Conservation (phyloP, 768 basidiomycete genomes). For the Hypholoma fasciculare region DNA sequence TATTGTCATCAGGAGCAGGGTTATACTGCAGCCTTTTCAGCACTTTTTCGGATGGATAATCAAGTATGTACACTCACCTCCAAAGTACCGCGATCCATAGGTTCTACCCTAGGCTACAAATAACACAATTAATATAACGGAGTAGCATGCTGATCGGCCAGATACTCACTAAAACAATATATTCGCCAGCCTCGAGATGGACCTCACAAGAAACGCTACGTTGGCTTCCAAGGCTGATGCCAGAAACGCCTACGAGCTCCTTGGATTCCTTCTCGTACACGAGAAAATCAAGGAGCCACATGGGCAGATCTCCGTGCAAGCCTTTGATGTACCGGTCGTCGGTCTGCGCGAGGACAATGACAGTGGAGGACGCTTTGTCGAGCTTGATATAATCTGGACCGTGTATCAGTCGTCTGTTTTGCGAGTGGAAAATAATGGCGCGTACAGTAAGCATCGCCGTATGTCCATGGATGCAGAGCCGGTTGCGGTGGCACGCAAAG, state of each 20-base stretch:
- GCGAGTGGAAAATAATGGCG: neutral
- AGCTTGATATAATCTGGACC: constrained; percentile 16
- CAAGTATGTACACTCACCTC: neutral
- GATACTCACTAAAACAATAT: constrained; percentile 33
- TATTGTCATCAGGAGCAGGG: neutral
- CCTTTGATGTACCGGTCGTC: constrained; percentile 43
- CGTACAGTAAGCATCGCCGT: constrained; percentile 47
- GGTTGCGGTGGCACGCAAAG: constrained; percentile 32
- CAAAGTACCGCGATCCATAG: neutral
- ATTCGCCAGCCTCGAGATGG: constrained; percentile 36
- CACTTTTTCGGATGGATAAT: neutral
- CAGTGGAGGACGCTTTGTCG: constrained; percentile 31
- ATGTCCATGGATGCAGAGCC: constrained; percentile 39
- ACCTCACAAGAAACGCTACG: constrained; percentile 36
- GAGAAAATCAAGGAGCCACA: constrained; percentile 44
- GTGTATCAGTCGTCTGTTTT: neutral
- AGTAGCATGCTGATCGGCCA: neutral
- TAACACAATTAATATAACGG: neutral
- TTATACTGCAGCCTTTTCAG: neutral
- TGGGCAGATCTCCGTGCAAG: constrained; percentile 28
- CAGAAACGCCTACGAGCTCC: constrained; percentile 27
- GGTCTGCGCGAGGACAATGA: constrained; percentile 44
- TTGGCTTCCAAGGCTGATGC: constrained; percentile 25
- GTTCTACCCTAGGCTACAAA: constrained; percentile 6
- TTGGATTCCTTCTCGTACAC: constrained; percentile 38